Evolutionary conservation across 202 grass and related monocot genomes (phyloP), one percentile per base, ranked within the genome.

Genomic region (Panicum hallii): DNA sequence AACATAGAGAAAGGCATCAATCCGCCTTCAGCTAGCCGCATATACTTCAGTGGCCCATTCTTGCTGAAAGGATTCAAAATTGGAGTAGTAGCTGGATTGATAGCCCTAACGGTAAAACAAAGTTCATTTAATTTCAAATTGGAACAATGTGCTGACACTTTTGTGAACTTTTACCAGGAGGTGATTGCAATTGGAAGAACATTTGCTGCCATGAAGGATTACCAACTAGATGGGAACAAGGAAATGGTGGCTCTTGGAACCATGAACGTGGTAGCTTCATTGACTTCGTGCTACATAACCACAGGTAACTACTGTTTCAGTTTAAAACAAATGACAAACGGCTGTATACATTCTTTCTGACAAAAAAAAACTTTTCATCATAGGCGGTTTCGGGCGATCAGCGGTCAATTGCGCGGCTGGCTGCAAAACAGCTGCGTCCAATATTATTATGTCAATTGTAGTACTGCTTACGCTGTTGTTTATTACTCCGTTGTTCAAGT

Each of bases 101-200:
- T 98, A 32, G 88, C 63, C 74, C 88, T 98, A 86, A 94, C 93
- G 74, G 96, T 98, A 90, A 89, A 12, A 75, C 19, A 74, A 56
- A 75, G 40, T 69, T 42, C 36, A 19, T 34, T 69, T n/a, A 17
- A 75, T 41, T 30, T 49, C n/a, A 47, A 19, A 50, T 50, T 1
- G 17, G 69, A 15, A 30, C 3, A 32, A 49, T 72, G 68, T 30
- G 11, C 68, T 71, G 44, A 47, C 26, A 46, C n/a, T 49, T 16
- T 45, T 55, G 26, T 19, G 70, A 12, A 36, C 66, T 63, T 50
- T 72, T 74, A 83, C 79, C 80, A 98, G 95, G 95, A 98, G 91
- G 95, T 93, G 12, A 79, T 93, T 57, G 95, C 95, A 42, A 92
- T 98, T 76, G 95, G 93, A 82, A 92, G 95, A 90, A 98, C 93